These are phyloP conservation scores for Cyclotella distinguenda DNA, from an alignment of 108 stramenopile genomes.

Conservation along the genomic window DNA sequence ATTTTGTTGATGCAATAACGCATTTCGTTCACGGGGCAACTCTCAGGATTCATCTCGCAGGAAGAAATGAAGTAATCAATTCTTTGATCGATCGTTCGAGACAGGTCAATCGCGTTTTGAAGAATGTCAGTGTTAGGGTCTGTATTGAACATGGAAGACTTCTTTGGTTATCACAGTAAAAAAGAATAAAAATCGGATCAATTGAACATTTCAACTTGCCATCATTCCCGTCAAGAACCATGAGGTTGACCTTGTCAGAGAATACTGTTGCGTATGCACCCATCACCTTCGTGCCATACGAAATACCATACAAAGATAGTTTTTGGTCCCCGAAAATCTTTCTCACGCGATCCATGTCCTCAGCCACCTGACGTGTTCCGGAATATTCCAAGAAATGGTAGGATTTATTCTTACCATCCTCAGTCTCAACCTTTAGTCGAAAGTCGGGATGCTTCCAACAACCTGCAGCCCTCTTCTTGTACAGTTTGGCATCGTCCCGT, in stretches of 20 bases:
- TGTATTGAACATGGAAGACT: no score
- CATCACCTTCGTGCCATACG: slow-evolving; percentile 16
- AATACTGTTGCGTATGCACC: slow-evolving; percentile 15
- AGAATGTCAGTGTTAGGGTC: slow-evolving; percentile 12
- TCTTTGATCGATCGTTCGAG: neutral
- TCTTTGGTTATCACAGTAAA: no score
- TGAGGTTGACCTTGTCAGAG: slow-evolving; percentile 8
- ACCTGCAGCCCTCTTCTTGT: neutral
- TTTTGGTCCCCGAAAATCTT: slow-evolving; percentile 12
- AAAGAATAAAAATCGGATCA: no score
- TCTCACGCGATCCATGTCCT: slow-evolving; percentile 11
- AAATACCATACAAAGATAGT: slow-evolving; percentile 13
- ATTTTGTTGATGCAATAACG: slow-evolving; percentile 2
- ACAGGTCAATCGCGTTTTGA: neutral
- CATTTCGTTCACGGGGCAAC: neutral
- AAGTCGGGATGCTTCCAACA: slow-evolving; percentile 10
- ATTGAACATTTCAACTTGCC: no score
- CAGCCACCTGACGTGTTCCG: slow-evolving; percentile 18
- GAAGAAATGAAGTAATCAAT: slow-evolving; percentile 20
- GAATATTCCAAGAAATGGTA: slow-evolving; percentile 14
- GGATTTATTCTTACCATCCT: neutral
- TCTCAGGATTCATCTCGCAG: slow-evolving; percentile 2
- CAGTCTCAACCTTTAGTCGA: neutral
- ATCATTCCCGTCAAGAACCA: slow-evolving; percentile 17
- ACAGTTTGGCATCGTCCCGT: neutral